Conservation (phyloP, 2,329 filamentous ascomycete species). For the Stachybotrys echinatus region DNA sequence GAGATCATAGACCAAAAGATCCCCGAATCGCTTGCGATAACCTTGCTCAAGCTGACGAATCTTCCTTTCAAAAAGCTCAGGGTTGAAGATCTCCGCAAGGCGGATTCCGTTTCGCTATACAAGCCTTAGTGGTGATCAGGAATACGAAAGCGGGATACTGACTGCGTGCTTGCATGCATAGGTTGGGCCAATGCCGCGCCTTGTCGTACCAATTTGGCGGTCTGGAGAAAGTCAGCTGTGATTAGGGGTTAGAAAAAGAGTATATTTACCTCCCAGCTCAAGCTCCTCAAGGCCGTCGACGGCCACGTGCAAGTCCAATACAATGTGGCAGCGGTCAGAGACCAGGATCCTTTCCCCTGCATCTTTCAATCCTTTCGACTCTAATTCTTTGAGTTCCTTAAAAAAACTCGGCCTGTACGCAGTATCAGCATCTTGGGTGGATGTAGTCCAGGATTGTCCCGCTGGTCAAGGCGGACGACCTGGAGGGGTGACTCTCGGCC, state of each 20-base stretch:
- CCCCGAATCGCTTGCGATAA: slow-evolving; percentile 60
- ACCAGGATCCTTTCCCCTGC: slow-evolving; percentile 46
- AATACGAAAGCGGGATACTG: not conserved
- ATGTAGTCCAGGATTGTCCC: slow-evolving; percentile 11
- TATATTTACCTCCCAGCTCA: slow-evolving; percentile 33
- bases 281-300: slow-evolving; percentile 65
- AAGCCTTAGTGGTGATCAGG: not conserved
- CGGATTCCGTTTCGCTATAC: slow-evolving; percentile 57
- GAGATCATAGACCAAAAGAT: slow-evolving; percentile 57
- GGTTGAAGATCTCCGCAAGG: slow-evolving; percentile 62
- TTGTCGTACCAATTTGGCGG: slow-evolving; percentile 28
- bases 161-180: slow-evolving; percentile 12
- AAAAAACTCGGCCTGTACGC: slow-evolving; percentile 30
- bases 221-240: slow-evolving; percentile 17
- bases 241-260: slow-evolving; percentile 10
- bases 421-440: slow-evolving; percentile 15
- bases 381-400: slow-evolving; percentile 33
- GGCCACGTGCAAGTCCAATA: slow-evolving; percentile 59
- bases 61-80: slow-evolving; percentile 61
- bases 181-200: slow-evolving; percentile 32
- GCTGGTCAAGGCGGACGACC: slow-evolving; percentile 13
- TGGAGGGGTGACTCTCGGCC: slow-evolving; percentile 5
- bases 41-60: slow-evolving; percentile 53
- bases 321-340: slow-evolving; percentile 57
- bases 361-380: slow-evolving; percentile 16